These are phyloP conservation scores for Symbiodinium natans DNA, from an alignment of 73 alveolate species.

Conservation along the genomic window DNA sequence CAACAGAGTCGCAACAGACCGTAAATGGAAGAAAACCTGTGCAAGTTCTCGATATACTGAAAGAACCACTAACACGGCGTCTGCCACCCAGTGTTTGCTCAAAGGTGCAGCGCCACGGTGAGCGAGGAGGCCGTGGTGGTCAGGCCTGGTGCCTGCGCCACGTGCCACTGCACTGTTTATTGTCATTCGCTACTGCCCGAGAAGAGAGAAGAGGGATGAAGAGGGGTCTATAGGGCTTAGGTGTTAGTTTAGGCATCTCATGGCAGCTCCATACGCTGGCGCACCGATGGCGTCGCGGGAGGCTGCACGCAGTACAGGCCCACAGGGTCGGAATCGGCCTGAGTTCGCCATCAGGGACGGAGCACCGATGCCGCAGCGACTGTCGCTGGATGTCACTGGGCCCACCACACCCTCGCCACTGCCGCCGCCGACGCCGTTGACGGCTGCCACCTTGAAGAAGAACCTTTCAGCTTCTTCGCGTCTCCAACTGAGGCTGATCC, in stretches of 20 bases:
- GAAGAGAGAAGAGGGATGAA: neutral
- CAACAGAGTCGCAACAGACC: too few species aligned
- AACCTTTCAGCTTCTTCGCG: constrained; percentile 12
- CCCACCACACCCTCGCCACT: constrained; percentile 50
- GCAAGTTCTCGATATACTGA: too few species aligned
- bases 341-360: too few species aligned
- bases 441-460: constrained; percentile 93
- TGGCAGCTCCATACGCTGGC: too few species aligned
- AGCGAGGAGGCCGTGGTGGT: constrained; percentile 46
- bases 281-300: constrained; percentile 27
- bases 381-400: too few species aligned
- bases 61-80: too few species aligned
- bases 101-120: constrained; percentile 30
- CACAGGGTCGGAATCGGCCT: constrained; percentile 58
- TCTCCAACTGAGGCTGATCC: too few species aligned
- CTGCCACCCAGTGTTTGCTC: too few species aligned
- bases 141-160: constrained; percentile 43
- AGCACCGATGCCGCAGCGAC: neutral
- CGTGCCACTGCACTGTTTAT: neutral
- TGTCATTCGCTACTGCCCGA: neutral
- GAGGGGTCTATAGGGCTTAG: too few species aligned
- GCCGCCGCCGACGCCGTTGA: constrained; percentile 45
- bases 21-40: too few species aligned
- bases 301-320: constrained; percentile 68
- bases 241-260: too few species aligned